phyloP scores from a whole-genome alignment of 2,329 filamentous ascomycete species.

The Aspergillus terreus region DNA sequence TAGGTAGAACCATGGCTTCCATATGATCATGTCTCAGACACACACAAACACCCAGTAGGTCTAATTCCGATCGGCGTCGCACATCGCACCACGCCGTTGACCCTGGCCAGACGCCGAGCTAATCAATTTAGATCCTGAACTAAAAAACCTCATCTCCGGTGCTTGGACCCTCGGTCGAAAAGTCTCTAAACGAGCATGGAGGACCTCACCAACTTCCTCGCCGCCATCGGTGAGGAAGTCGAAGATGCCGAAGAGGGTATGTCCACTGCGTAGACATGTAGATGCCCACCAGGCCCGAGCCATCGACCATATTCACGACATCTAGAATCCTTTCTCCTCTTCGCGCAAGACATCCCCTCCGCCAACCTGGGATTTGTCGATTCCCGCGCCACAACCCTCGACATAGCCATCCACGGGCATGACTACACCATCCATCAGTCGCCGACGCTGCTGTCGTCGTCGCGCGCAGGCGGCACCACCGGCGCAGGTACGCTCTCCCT shows the following conservation, averaged over 20 bases:
- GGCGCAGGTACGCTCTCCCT: slow-evolving; percentile 55
- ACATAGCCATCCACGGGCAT: slow-evolving; percentile 63
- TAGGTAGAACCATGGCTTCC: not conserved
- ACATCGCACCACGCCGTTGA: not conserved
- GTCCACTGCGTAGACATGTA: slow-evolving; percentile 2
- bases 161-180: not conserved
- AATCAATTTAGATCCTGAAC: not conserved
- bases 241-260: slow-evolving; percentile 60
- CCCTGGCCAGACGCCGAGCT: not conserved
- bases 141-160: not conserved
- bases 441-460: slow-evolving; percentile 73
- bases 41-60: not conserved
- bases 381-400: slow-evolving; percentile 60
- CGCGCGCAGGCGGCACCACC: slow-evolving; percentile 68
- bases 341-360: slow-evolving; percentile 70
- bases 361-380: slow-evolving; percentile 84
- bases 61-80: slow-evolving; percentile 1
- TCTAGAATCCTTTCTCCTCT: slow-evolving; percentile 82
- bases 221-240: slow-evolving; percentile 49
- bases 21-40: not conserved
- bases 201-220: slow-evolving; percentile 32
- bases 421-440: slow-evolving; percentile 81
- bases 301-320: slow-evolving; percentile 5
- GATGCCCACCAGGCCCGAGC: not conserved
- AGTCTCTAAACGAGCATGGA: slow-evolving; percentile 5